These are phyloP conservation scores for Metschnikowia reukaufii DNA, from an alignment of 805 yeast species.

Conservation along the genomic window DNA sequence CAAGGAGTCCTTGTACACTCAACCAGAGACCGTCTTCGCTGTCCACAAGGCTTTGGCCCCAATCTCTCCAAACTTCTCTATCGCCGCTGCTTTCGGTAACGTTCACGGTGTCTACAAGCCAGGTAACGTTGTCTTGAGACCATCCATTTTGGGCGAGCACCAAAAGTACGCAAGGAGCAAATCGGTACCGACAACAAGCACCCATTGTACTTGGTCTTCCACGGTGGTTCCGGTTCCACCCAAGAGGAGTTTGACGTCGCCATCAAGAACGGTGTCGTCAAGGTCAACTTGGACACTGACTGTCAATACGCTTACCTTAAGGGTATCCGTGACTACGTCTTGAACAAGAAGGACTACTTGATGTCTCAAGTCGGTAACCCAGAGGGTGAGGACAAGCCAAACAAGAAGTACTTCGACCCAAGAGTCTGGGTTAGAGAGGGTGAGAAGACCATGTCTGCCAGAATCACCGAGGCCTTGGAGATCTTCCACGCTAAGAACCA, in stretches of 20 bases:
- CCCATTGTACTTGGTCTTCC: constrained; percentile 97
- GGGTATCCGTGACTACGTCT: constrained; percentile 97
- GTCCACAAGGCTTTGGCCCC: constrained; percentile 88
- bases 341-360: constrained; percentile 94
- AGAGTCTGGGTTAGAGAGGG: constrained; percentile 99
- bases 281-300: constrained; percentile 99
- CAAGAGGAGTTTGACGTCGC: constrained; percentile 90
- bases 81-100: constrained; percentile 99
- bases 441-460: constrained; percentile 94
- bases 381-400: constrained; percentile 98
- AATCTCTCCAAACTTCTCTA: constrained; percentile 96
- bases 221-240: constrained; percentile 99
- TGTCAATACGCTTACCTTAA: constrained; percentile 96
- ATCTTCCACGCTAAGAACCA: constrained; percentile 80
- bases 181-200: constrained; percentile 50
- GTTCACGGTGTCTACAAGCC: constrained; percentile 99
- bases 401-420: constrained; percentile 99
- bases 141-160: constrained; percentile 93
- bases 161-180: constrained; percentile 83
- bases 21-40: constrained; percentile 89
- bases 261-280: constrained; percentile 91
- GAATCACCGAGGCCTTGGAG: constrained; percentile 80
- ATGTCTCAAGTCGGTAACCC: constrained; percentile 95
- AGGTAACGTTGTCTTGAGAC: constrained; percentile 93
- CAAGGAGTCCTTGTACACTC: constrained; percentile 86